A percentile compares a stretch with the other conserved stretches of the same genome.
phyloP scores from a whole-genome alignment of 2,329 filamentous ascomycete genomes.

The Fusarium solani-melongenae region DNA sequence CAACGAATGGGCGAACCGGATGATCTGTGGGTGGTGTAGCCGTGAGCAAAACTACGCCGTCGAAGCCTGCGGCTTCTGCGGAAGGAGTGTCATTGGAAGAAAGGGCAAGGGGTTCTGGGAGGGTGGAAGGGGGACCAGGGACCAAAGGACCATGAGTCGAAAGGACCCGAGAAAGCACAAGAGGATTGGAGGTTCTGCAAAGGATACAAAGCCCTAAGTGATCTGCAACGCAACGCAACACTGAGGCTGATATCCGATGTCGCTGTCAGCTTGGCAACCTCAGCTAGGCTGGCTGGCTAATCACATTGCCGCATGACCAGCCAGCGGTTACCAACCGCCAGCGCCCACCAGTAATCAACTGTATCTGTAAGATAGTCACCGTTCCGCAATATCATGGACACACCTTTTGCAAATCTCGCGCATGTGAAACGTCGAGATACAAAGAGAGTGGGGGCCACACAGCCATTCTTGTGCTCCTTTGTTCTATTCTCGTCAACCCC shows the following conservation, averaged over 20 bases:
- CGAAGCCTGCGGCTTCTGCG: slow-evolving; percentile 81
- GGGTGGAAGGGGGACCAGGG: slow-evolving; percentile 84
- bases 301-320: neutral
- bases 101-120: slow-evolving; percentile 84
- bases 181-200: slow-evolving; percentile 58
- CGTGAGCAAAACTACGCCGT: slow-evolving; percentile 83
- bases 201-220: slow-evolving; percentile 27
- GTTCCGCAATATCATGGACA: slow-evolving; percentile 18
- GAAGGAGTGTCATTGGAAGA: slow-evolving; percentile 73
- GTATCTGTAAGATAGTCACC: slow-evolving; percentile 4
- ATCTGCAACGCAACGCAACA: neutral
- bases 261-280: slow-evolving; percentile 30
- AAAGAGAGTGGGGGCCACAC: slow-evolving; percentile 16
- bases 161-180: slow-evolving; percentile 82
- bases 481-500: slow-evolving; percentile 27
- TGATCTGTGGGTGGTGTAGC: slow-evolving; percentile 85
- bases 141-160: slow-evolving; percentile 75
- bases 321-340: slow-evolving; percentile 35
- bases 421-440: slow-evolving; percentile 29
- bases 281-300: slow-evolving; percentile 22
- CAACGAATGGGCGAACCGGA: slow-evolving; percentile 84
- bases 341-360: neutral
- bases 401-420: slow-evolving; percentile 9
- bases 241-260: slow-evolving; percentile 11
- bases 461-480: slow-evolving; percentile 17